These are phyloP conservation scores for Salix viminalis DNA, from an alignment of 345 rosid species.

Conservation along the genomic window DNA sequence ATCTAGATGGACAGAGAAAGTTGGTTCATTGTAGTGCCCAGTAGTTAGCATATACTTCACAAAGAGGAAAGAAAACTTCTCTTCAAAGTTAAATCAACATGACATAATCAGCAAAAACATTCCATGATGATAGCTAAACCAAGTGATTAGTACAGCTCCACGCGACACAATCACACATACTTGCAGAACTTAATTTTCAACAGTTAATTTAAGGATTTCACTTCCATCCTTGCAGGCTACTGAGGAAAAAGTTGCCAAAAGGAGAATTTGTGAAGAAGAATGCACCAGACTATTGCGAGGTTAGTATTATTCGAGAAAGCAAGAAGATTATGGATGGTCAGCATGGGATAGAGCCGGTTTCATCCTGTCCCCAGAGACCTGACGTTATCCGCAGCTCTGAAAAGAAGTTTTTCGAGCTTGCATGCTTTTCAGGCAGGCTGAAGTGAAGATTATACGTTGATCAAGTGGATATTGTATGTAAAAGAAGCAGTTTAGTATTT, in stretches of 20 bases:
- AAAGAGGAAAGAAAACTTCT: no score
- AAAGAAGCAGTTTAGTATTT: not conserved
- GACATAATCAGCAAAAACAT: not conserved
- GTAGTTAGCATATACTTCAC: not conserved
- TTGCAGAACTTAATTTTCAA: not conserved
- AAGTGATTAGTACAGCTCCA: not conserved
- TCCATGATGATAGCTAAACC: not conserved
- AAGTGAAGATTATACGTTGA: not conserved
- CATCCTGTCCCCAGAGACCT: slow-evolving; percentile 1
- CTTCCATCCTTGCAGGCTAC: slow-evolving; percentile 19
- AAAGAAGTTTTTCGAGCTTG: slow-evolving; percentile 33
- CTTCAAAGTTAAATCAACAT: no score
- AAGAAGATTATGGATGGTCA: slow-evolving; percentile 24
- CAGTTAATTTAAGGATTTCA: not conserved
- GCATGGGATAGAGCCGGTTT: slow-evolving; percentile 5
- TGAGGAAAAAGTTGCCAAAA: slow-evolving; percentile 29
- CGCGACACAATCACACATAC: no score
- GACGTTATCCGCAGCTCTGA: slow-evolving; percentile 3
- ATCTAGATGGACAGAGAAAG: not conserved
- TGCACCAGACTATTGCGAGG: slow-evolving; percentile 55
- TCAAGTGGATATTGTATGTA: not conserved
- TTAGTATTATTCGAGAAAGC: slow-evolving; percentile 39
- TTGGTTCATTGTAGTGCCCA: not conserved
- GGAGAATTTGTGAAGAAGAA: slow-evolving; percentile 45
- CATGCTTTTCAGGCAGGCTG: slow-evolving; percentile 42